Evolutionary conservation across 2,329 filamentous ascomycete genomes (phyloP).

Genomic region (Juglanconis oblonga): DNA sequence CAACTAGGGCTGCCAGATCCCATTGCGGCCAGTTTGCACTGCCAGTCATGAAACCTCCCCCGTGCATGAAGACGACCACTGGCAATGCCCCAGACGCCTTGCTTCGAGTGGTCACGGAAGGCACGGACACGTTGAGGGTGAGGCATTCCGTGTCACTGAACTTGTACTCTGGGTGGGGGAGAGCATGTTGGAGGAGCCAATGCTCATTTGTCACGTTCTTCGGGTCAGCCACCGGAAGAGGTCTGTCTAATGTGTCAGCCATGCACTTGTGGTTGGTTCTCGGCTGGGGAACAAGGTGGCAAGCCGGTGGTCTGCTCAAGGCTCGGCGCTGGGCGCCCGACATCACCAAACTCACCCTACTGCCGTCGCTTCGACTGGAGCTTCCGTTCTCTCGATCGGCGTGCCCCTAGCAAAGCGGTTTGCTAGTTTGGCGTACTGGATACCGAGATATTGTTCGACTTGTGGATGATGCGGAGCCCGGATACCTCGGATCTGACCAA

Average conservation of each 20-base stretch:
- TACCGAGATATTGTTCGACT: slow-evolving; percentile 23
- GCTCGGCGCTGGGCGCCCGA: background rate
- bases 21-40: slow-evolving; percentile 52
- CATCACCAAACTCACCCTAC: slow-evolving; percentile 28
- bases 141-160: slow-evolving; percentile 48
- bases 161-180: slow-evolving; percentile 36
- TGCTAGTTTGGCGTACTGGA: slow-evolving; percentile 22
- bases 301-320: background rate
- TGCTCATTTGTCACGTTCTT: slow-evolving; percentile 43
- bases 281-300: background rate
- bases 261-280: too few species aligned
- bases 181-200: slow-evolving; percentile 44
- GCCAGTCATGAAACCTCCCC: slow-evolving; percentile 47
- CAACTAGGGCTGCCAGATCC: slow-evolving; percentile 42
- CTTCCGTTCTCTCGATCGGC: slow-evolving; percentile 9
- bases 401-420: slow-evolving; percentile 20
- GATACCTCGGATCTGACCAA: slow-evolving; percentile 8
- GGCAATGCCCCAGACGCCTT: slow-evolving; percentile 35
- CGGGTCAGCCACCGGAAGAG: slow-evolving; percentile 35
- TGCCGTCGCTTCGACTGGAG: slow-evolving; percentile 29
- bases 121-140: slow-evolving; percentile 50
- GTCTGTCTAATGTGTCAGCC: slow-evolving; percentile 21
- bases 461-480: slow-evolving; percentile 1
- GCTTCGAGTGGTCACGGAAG: slow-evolving; percentile 22
- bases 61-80: slow-evolving; percentile 52